Evolutionary conservation across 441 rosid genomes (phyloP).

Genomic region (Adansonia gregorii): DNA sequence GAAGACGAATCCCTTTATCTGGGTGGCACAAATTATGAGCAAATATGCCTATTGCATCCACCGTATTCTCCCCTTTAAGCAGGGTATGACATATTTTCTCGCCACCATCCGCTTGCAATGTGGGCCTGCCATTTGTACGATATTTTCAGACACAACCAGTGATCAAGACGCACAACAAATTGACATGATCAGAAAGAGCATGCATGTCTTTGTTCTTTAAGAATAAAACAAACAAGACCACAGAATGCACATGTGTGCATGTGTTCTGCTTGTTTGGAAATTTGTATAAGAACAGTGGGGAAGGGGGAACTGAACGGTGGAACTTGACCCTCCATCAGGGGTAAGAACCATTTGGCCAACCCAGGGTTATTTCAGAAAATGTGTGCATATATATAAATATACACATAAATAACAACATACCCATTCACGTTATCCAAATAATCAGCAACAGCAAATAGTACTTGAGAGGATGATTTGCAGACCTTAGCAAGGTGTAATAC

Average conservation of each 20-base stretch:
- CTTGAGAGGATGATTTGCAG: conserved; percentile 69
- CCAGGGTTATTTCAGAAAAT: conserved; percentile 14
- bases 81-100: conserved; percentile 46
- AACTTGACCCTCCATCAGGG: conserved; percentile 1
- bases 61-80: conserved; percentile 48
- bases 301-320: background rate
- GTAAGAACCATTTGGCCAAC: background rate
- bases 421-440: conserved; percentile 65
- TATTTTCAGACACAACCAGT: conserved; percentile 15
- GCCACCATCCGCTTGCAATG: conserved; percentile 39
- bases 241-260: background rate
- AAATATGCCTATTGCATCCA: conserved; percentile 53
- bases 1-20: conserved; percentile 68
- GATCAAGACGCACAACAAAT: conserved; percentile 26
- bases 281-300: background rate
- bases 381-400: background rate
- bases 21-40: conserved; percentile 74
- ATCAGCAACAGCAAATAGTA: conserved; percentile 79
- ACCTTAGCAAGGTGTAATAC: conserved; percentile 64
- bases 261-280: background rate
- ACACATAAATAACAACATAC: conserved; percentile 42
- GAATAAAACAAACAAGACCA: conserved; percentile 13
- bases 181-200: background rate
- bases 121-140: conserved; percentile 46
- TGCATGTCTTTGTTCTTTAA: background rate